Evolutionary conservation across 148 eudicot species (phyloP).

Genomic region (Euryodendron excelsum): DNA sequence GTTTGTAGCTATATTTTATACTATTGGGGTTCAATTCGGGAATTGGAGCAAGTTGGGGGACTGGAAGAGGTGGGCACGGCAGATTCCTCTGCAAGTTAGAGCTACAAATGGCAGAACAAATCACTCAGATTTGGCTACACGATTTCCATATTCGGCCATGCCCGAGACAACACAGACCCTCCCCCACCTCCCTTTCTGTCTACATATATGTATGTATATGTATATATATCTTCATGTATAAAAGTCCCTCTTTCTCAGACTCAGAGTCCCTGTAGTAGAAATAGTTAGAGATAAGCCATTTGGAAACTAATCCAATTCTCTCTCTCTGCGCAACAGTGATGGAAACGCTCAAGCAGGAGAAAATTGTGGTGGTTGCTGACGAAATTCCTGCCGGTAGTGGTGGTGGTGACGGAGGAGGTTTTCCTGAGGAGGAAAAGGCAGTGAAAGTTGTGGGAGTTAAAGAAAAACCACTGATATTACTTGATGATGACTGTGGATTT

Average conservation of each 20-base stretch:
- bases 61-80: background rate
- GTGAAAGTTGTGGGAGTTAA: conserved; percentile 8
- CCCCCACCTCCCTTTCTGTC: background rate
- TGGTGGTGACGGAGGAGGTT: background rate
- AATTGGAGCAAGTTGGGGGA: too few species aligned
- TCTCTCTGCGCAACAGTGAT: background rate
- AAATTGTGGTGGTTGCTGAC: background rate
- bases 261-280: background rate
- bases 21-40: too few species aligned
- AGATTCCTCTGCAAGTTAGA: background rate
- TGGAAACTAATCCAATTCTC: background rate
- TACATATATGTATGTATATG: too few species aligned
- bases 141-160: background rate
- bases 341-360: background rate
- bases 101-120: conserved; percentile 6
- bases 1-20: background rate
- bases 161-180: background rate
- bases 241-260: too few species aligned
- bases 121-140: background rate
- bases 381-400: background rate
- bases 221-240: background rate
- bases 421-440: background rate
- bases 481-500: conserved; percentile 11
- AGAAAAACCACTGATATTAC: conserved; percentile 23
- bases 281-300: background rate